Conservation (phyloP, 2,329 filamentous ascomycete genomes). For the Moelleriella libera region DNA sequence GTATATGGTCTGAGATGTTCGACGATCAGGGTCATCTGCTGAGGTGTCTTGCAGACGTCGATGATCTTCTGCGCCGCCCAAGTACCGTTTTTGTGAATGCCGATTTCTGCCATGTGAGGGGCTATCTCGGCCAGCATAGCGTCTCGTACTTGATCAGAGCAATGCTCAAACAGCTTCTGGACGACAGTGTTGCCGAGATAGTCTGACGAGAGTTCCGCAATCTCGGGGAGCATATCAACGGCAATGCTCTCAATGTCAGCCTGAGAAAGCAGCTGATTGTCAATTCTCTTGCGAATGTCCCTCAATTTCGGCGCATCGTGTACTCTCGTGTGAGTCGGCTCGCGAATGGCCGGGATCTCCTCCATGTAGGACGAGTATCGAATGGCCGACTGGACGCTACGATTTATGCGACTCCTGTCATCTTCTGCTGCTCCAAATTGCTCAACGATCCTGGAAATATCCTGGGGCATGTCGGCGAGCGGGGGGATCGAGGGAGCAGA, state of each 20-base stretch:
- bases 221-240: slow-evolving; percentile 87
- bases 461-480: slow-evolving; percentile 62
- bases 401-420: slow-evolving; percentile 58
- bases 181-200: slow-evolving; percentile 99
- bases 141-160: slow-evolving; percentile 79
- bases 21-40: slow-evolving; percentile 74
- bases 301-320: slow-evolving; percentile 90
- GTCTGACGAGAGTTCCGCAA: slow-evolving; percentile 86
- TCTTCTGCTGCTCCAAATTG: slow-evolving; percentile 79
- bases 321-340: slow-evolving; percentile 76
- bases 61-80: slow-evolving; percentile 99
- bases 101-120: slow-evolving; percentile 89
- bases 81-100: slow-evolving; percentile 97
- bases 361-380: slow-evolving; percentile 56
- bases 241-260: slow-evolving; percentile 88
- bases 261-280: slow-evolving; percentile 78
- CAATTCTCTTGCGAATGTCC: slow-evolving; percentile 93
- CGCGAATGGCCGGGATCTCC: slow-evolving; percentile 80
- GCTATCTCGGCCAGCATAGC: slow-evolving; percentile 81
- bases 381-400: slow-evolving; percentile 64
- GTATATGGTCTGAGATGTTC: slow-evolving; percentile 75
- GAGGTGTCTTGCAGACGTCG: slow-evolving; percentile 75
- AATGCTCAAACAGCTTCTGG: slow-evolving; percentile 95
- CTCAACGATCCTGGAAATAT: slow-evolving; percentile 74
- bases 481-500: slow-evolving; percentile 53